Percentiles rank a stretch among this genome's conserved stretches.
These are phyloP conservation scores for Stachybotrys elegans DNA, from an alignment of 2,329 filamentous ascomycete genomes.

Conservation along the genomic window DNA sequence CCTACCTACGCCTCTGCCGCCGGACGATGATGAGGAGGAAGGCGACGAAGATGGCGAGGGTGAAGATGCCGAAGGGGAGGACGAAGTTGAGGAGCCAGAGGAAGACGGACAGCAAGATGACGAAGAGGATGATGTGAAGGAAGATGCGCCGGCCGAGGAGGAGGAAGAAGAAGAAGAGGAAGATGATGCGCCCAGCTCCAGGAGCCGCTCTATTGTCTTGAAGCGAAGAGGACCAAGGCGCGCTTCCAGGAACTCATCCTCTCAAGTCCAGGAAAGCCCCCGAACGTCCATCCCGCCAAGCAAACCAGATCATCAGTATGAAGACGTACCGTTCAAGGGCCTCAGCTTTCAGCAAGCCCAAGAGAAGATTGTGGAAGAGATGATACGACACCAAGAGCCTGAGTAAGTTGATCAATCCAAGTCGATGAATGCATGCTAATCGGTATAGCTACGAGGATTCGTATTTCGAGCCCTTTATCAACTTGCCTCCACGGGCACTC, in stretches of 20 bases:
- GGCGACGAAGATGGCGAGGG: slow-evolving; percentile 27
- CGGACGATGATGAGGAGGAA: slow-evolving; percentile 22
- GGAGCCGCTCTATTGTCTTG: slow-evolving; percentile 32
- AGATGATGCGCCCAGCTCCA: slow-evolving; percentile 22
- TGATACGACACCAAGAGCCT: slow-evolving; percentile 64
- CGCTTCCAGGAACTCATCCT: slow-evolving; percentile 25
- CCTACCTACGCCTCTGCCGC: slow-evolving; percentile 66
- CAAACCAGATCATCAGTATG: slow-evolving; percentile 48
- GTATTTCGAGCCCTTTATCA: slow-evolving; percentile 69
- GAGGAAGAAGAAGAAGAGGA: slow-evolving; percentile 23
- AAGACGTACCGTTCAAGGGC: slow-evolving; percentile 59
- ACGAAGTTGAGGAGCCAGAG: slow-evolving; percentile 23
- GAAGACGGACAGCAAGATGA: slow-evolving; percentile 23
- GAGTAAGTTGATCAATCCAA: slow-evolving; percentile 40
- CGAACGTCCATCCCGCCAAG: slow-evolving; percentile 30
- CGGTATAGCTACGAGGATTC: slow-evolving; percentile 58
- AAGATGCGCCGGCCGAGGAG: slow-evolving; percentile 20
- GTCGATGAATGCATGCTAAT: slow-evolving; percentile 12
- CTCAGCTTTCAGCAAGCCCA: slow-evolving; percentile 80
- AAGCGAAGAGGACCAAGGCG: slow-evolving; percentile 31
- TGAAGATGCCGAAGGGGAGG: slow-evolving; percentile 23
- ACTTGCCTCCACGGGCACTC: slow-evolving; percentile 67
- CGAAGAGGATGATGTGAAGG: slow-evolving; percentile 23
- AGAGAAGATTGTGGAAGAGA: slow-evolving; percentile 74
- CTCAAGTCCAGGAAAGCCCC: slow-evolving; percentile 25